phyloP scores from a whole-genome alignment of 345 rosid genomes.

The Iberis pinnata region DNA sequence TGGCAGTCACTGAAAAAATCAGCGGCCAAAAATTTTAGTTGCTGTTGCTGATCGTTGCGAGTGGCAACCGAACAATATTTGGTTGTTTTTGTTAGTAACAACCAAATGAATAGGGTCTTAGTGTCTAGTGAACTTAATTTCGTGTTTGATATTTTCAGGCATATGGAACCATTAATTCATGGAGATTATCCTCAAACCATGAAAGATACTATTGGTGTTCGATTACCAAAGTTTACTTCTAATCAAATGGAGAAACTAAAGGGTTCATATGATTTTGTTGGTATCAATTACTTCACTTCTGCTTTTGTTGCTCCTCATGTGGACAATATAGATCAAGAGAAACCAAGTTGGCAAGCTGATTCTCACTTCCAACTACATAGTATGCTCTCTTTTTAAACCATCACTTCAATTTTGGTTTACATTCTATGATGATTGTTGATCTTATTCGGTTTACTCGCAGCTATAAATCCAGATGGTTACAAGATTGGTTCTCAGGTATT shows the following conservation, averaged over 20 bases:
- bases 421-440: not conserved
- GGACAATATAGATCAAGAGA: slow-evolving; percentile 19
- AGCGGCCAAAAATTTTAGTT: too few species aligned
- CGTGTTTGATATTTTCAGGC: too few species aligned
- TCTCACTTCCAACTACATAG: slow-evolving; percentile 23
- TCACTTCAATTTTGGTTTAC: not conserved
- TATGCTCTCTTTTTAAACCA: slow-evolving; percentile 5
- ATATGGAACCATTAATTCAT: slow-evolving; percentile 26
- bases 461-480: slow-evolving; percentile 16
- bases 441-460: slow-evolving; percentile 17
- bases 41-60: too few species aligned
- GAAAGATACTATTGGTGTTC: slow-evolving; percentile 23
- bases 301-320: slow-evolving; percentile 25
- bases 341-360: slow-evolving; percentile 28
- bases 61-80: too few species aligned
- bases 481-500: slow-evolving; percentile 33
- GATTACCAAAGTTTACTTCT: slow-evolving; percentile 25
- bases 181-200: slow-evolving; percentile 33
- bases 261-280: slow-evolving; percentile 30
- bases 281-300: slow-evolving; percentile 32
- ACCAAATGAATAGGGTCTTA: too few species aligned
- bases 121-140: too few species aligned
- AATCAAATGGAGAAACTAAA: slow-evolving; percentile 28
- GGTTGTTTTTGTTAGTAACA: too few species aligned
- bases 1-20: too few species aligned